Conservation (phyloP, 176 grass and related monocot genomes). For the Triticum turgidum region DNA sequence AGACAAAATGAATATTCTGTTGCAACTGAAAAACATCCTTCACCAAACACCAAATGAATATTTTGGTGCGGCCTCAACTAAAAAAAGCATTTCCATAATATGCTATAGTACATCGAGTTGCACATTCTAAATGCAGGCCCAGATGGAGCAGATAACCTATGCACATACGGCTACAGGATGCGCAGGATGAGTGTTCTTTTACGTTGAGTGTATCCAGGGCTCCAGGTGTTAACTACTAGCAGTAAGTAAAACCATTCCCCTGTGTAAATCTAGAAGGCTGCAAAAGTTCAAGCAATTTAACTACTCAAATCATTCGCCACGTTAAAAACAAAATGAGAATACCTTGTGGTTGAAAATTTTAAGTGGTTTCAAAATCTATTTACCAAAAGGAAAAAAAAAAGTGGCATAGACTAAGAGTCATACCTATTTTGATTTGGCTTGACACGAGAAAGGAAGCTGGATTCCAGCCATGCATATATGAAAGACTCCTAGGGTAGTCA, state of each 20-base stretch:
- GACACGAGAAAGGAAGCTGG: not conserved
- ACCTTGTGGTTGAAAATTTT: not conserved
- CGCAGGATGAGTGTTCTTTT: not conserved
- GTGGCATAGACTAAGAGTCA: not conserved
- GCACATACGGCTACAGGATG: not conserved
- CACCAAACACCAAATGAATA: conserved; percentile 21
- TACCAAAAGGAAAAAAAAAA: not conserved
- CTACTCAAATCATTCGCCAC: not conserved
- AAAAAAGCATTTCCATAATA: not conserved
- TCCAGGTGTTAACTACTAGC: not conserved
- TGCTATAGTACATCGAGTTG: not conserved
- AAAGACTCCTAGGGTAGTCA: not conserved
- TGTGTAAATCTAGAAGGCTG: not conserved
- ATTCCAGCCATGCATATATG: conserved; percentile 6
- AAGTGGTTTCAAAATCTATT: not conserved
- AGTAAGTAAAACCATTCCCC: not conserved
- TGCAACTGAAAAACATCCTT: conserved; percentile 20
- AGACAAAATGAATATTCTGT: not conserved
- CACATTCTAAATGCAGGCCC: conserved; percentile 10
- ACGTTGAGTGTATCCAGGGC: not conserved
- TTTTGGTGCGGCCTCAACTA: not conserved
- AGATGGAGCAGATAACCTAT: not conserved
- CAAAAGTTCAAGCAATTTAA: not conserved
- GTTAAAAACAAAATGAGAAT: not conserved
- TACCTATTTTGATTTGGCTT: conserved; percentile 7